Conservation (phyloP, 2,329 filamentous ascomycete species). For the Aspergillus sp. region DNA sequence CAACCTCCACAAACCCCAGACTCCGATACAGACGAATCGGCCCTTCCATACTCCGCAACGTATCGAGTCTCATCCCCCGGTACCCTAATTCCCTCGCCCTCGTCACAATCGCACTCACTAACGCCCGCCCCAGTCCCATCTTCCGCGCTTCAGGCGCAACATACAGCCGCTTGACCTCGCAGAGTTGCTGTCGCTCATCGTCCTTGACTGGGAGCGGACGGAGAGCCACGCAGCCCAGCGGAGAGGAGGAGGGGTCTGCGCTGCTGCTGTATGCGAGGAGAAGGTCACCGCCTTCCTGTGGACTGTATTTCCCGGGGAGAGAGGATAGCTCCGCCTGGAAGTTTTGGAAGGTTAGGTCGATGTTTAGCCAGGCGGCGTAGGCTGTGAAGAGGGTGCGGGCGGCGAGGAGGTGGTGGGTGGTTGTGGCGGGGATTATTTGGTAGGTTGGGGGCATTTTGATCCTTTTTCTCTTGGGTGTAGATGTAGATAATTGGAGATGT, state of each 20-base stretch:
- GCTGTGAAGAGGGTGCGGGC: slow-evolving; percentile 48
- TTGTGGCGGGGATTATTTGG: slow-evolving; percentile 41
- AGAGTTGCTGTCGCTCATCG: slow-evolving; percentile 32
- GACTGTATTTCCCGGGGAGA: slow-evolving; percentile 58
- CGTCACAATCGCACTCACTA: slow-evolving; percentile 50
- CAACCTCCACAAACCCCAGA: slow-evolving; percentile 55
- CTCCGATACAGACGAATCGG: slow-evolving; percentile 54
- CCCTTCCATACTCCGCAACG: slow-evolving; percentile 54
- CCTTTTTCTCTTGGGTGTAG: background rate
- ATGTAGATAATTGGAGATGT: background rate
- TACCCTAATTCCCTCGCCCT: slow-evolving; percentile 54
- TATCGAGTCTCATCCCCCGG: slow-evolving; percentile 57
- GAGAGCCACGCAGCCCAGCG: slow-evolving; percentile 55
- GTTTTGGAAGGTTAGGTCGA: slow-evolving; percentile 61
- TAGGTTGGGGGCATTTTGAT: slow-evolving; percentile 4
- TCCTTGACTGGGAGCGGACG: slow-evolving; percentile 29
- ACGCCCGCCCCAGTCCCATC: slow-evolving; percentile 50
- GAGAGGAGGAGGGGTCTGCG: slow-evolving; percentile 14
- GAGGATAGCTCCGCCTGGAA: slow-evolving; percentile 55
- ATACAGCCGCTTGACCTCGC: slow-evolving; percentile 63
- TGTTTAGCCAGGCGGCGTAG: slow-evolving; percentile 49
- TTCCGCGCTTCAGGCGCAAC: slow-evolving; percentile 52
- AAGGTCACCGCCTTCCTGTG: slow-evolving; percentile 44
- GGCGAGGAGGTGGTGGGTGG: slow-evolving; percentile 44
- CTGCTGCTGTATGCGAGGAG: slow-evolving; percentile 45